Base-by-base conservation (phyloP, 2,329 filamentous ascomycete genomes). In the Gnomoniopsis smithogilvyi region DNA sequence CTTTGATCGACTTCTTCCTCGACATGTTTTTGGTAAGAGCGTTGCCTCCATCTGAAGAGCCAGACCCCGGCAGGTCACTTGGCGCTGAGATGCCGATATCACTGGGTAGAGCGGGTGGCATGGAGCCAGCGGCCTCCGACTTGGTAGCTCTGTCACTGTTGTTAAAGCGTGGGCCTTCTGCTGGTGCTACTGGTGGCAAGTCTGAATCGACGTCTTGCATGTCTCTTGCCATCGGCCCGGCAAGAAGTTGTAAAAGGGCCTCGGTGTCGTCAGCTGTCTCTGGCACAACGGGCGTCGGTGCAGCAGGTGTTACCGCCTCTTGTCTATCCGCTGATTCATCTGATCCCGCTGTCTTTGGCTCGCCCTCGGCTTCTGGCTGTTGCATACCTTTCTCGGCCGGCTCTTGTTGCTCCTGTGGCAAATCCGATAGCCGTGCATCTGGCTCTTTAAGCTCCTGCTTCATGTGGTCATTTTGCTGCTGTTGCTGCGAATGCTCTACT, bases 1-100 rank as follows among this genome's bases (percentile, higher is more conserved):
- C 80, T 67, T 80, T 81, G 64, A 86, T 85, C 2, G 82, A 76
- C 48, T 81, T 76, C 64, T 90, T 90, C 67, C 86, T 85, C 2
- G 85, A 81, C 22, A 78, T 72, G 76, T 88, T 80, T 80, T 89
- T 83, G 80, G 87, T 78, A 72, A 83, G 74, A 73, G 83, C 71
- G 72, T 78, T 65, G 72, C 80, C 68, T 14, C 66, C 65, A 33
- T 66, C 65, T 0, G 71, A 65, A 12, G 73, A 70, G 59, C 78
- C 75, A 1, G 78, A 72, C 60, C 74, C 67, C 50, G 69, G 58
- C 38, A 65, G 64, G 54, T 69, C 70, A 33, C 72, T 57, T 6
- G 65, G 66, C 7, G 66, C 66, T 34, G 68, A 66, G 6, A 49
- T 66, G 33, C 76, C 67, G 2, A 79, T 76, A 56, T 84, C 80